Evolutionary conservation across 1,284 basidiomycete genomes (phyloP).

Genomic region (Inonotus obliquus): DNA sequence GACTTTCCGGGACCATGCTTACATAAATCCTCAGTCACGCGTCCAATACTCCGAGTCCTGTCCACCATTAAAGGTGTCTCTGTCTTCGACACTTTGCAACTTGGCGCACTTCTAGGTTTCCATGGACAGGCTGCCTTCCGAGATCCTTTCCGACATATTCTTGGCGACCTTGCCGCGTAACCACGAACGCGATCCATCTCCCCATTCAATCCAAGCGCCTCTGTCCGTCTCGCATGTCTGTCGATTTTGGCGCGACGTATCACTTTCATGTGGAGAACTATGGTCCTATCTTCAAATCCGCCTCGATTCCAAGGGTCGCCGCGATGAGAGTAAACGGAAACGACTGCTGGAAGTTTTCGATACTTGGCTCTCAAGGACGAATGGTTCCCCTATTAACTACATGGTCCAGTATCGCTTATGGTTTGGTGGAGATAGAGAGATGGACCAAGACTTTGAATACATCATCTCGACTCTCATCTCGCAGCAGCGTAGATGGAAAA

Average conservation of each 20-base stretch:
- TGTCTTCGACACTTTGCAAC: no score
- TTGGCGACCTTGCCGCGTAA: background rate
- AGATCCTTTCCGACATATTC: background rate
- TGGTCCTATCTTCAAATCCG: background rate
- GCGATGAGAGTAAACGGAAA: background rate
- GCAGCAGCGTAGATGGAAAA: background rate
- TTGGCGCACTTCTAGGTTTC: no score
- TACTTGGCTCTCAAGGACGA: background rate
- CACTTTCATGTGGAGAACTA: background rate
- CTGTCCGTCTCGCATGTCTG: background rate
- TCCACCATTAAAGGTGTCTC: no score
- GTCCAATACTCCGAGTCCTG: no score
- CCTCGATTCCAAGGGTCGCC: background rate
- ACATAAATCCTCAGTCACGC: no score
- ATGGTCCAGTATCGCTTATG: background rate
- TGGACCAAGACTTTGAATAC: background rate
- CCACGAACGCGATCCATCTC: no score
- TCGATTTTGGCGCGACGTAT: background rate
- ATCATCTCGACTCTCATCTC: background rate
- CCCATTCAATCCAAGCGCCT: background rate
- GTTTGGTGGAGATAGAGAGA: no score
- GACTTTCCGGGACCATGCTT: no score
- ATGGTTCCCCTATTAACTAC: background rate
- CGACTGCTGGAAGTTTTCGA: background rate
- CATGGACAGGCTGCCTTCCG: background rate